phyloP scores from a whole-genome alignment of 1,284 basidiomycete genomes.

The Ceratobasidium sp. region DNA sequence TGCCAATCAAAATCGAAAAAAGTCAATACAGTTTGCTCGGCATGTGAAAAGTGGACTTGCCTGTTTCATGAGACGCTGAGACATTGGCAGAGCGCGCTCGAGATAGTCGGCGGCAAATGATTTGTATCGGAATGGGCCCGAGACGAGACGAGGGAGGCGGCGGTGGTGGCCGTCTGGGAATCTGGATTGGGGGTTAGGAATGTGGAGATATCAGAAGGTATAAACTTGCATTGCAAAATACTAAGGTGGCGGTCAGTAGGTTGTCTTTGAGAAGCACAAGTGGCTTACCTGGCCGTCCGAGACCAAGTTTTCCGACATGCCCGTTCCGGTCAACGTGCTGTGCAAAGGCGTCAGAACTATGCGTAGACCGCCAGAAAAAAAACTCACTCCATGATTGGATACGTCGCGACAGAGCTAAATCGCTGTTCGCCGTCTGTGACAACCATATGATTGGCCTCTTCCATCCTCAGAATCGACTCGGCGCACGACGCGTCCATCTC shows the following conservation, averaged over 20 bases:
- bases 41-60: neutral
- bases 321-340: conserved; percentile 48
- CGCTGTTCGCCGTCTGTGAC: conserved; percentile 51
- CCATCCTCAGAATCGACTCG: conserved; percentile 48
- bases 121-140: conserved; percentile 49
- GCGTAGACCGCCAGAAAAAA: neutral
- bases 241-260: neutral
- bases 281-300: conserved; percentile 47
- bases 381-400: conserved; percentile 48
- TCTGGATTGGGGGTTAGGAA: conserved; percentile 31
- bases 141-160: conserved; percentile 49
- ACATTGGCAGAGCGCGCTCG: conserved; percentile 44
- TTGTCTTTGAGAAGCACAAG: neutral
- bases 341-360: neutral
- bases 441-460: conserved; percentile 48
- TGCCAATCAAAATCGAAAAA: conserved; percentile 2
- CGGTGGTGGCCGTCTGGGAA: conserved; percentile 50
- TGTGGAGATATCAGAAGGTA: neutral
- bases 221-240: conserved; percentile 30
- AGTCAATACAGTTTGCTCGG: conserved; percentile 4
- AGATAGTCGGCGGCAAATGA: conserved; percentile 49
- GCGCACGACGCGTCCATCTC: conserved; percentile 48
- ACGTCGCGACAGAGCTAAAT: conserved; percentile 49
- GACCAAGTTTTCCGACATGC: conserved; percentile 48
- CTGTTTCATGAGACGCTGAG: conserved; percentile 30